A percentile compares a stretch with the other conserved stretches of the same genome.
These are phyloP conservation scores for Verticillium klebahnii DNA, from an alignment of 2,329 filamentous ascomycete species.

Conservation along the genomic window DNA sequence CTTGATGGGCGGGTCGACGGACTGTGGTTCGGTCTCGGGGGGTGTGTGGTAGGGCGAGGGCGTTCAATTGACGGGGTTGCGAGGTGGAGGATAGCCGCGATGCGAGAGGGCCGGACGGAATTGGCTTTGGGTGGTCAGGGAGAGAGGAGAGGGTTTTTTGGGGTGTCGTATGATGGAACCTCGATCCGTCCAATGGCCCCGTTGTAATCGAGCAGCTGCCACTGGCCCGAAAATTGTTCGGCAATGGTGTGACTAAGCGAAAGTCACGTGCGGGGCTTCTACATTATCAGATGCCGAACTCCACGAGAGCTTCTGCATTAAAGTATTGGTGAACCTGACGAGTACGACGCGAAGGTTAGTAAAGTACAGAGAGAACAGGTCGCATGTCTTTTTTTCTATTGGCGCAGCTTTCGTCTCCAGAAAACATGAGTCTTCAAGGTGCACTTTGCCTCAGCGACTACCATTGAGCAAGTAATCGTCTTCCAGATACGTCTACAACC, in stretches of 20 bases:
- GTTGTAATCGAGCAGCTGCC: constrained; percentile 2
- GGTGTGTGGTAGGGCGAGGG: constrained; percentile 7
- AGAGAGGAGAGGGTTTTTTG: constrained; percentile 15
- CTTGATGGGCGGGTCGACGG: constrained; percentile 19
- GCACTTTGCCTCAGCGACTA: too few species aligned
- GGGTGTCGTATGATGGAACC: constrained; percentile 12
- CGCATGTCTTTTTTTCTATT: neutral
- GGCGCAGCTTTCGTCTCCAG: too few species aligned
- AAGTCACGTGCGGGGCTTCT: neutral
- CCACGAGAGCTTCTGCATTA: neutral
- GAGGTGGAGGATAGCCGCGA: neutral
- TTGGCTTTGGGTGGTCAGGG: constrained; percentile 4
- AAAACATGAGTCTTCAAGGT: too few species aligned
- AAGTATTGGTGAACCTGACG: neutral
- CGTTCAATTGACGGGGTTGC: constrained; percentile 26
- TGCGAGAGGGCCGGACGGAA: constrained; percentile 3
- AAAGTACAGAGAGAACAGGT: neutral
- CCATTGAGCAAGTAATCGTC: too few species aligned
- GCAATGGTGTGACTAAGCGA: neutral
- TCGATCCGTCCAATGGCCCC: neutral
- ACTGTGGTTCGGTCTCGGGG: constrained; percentile 9
- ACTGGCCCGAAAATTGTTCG: constrained; percentile 7
- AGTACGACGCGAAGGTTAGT: neutral
- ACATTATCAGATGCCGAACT: neutral
- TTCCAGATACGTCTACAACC: too few species aligned